Base-by-base conservation (phyloP, 2,329 filamentous ascomycete genomes). In the Fusarium haematococcum region DNA sequence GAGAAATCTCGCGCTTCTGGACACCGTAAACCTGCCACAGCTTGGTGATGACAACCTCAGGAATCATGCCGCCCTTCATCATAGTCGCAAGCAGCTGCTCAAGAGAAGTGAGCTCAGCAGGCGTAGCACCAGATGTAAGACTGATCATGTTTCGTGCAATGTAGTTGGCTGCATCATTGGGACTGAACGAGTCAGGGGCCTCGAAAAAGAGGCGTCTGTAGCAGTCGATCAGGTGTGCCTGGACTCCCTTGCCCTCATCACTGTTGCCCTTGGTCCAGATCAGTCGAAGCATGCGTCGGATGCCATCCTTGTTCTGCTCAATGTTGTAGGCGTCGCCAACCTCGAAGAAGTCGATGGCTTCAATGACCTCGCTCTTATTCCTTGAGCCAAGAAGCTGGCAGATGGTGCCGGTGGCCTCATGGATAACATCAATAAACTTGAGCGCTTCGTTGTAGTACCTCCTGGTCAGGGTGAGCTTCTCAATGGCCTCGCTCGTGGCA, bases 241-340 rank as follows among this genome's bases (percentile, higher is more conserved):
- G 97, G 3, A 99, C 95, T 65, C 97, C 97, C 85, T 98, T 99
- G 78, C 97, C 97, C 87, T 99, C 97, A 79, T 99, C 97, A 78
- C 95, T 98, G 84, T 98, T 99, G 77, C 97, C 96, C 85, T 99
- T 99, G 74, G 97, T 99, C 97, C 97, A 99, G 82, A 99, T 99
- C 23, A 99, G 88, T 63, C 96, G 92, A 73, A 99, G 88, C 97
- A 99, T 99, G 67, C 95, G 93, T 68, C 96, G 91, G 79, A 99
- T 98, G 67, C 97, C 97, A 43, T 93, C 85, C 82, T 97, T 95
- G 80, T 97, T 95, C 76, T 97, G 94, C 82, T 98, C 94, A 68
- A 99, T 93, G 82, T 97, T 97, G 88, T 98, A 98, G 7, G 95
- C 96, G 81, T 99, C 95, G 52, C 97, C 93, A 52, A 98, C 91